Evolutionary conservation across 1,284 basidiomycete species (phyloP).

Genomic region (Inonotus hispidus): DNA sequence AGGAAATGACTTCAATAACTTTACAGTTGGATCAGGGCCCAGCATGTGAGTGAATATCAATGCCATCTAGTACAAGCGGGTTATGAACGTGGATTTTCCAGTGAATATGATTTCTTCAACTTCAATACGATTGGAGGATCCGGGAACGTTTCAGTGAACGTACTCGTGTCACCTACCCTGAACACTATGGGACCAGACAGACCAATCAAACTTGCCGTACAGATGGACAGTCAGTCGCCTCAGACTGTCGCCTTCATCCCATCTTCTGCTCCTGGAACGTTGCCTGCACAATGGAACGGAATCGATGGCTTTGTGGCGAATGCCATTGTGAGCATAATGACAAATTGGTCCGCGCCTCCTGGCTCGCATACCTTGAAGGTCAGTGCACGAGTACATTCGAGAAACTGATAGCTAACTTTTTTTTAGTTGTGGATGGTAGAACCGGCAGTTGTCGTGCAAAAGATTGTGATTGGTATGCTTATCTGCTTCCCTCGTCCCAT

Average conservation of each 20-base stretch:
- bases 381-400: background rate
- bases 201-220: constrained; percentile 51
- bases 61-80: background rate
- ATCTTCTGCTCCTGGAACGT: constrained; percentile 35
- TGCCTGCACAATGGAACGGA: constrained; percentile 47
- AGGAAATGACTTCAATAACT: constrained; percentile 45
- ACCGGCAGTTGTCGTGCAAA: constrained; percentile 56
- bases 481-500: background rate
- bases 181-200: constrained; percentile 51
- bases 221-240: constrained; percentile 42
- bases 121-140: constrained; percentile 38
- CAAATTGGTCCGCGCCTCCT: constrained; percentile 38
- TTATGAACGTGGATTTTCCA: constrained; percentile 22
- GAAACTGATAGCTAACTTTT: background rate
- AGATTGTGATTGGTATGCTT: constrained; percentile 45
- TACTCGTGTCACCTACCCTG: constrained; percentile 51
- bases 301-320: constrained; percentile 51
- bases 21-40: constrained; percentile 54
- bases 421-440: constrained; percentile 48
- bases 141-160: constrained; percentile 42
- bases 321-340: constrained; percentile 36
- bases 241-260: constrained; percentile 50
- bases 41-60: constrained; percentile 40
- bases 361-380: constrained; percentile 58
- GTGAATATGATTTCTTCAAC: constrained; percentile 63